Base-by-base conservation (phyloP, 306 rosid species). In the Mimosa pudica region DNA sequence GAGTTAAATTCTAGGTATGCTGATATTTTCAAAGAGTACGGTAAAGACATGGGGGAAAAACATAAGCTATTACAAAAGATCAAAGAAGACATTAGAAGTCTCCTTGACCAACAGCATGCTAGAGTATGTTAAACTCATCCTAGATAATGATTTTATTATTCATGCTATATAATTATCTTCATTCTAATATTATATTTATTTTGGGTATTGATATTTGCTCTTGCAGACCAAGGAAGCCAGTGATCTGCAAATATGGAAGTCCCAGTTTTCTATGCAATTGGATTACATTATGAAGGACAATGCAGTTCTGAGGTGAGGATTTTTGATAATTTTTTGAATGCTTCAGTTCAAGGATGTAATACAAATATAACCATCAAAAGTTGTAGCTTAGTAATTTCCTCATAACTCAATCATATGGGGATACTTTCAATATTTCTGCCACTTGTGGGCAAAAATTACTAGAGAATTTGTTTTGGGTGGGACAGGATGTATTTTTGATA, bases 1-100 rank as follows among this genome's bases (percentile, higher is more conserved):
- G 97, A 96, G 63, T 80, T 92, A 55, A 90, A 88, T 79, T 89
- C 92, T 71, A 93, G 88, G 86, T 91, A 93, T 79, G 89, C 91
- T 61, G 84, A 81, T 79, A 86, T 91, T 78, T 90, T 96, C 77
- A 86, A 89, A 81, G 96, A 88, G 52, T 83, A 91, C 47, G 88
- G 84, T 85, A 89, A 83, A 78, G 98, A 91, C 83, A 81, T 90
- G 8, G 92, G 84, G 71, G 90, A 81, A 63, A 89, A 85, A 81
- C 86, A 87, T 69, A 17, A 71, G 70, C 81, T 86, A 83, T 54
- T 96, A 60, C 88, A 89, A 87, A 93, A 91, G 85, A 84, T 89
- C 71, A 86, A 80, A 77, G 93, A 85, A 48, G 92, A 90, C 75
- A 74, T 89, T 48, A 84, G 61, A 77, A 88, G 77, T 85, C 86